Conservation (phyloP, 2,329 filamentous ascomycete species). For the Exophiala aquamarina region DNA sequence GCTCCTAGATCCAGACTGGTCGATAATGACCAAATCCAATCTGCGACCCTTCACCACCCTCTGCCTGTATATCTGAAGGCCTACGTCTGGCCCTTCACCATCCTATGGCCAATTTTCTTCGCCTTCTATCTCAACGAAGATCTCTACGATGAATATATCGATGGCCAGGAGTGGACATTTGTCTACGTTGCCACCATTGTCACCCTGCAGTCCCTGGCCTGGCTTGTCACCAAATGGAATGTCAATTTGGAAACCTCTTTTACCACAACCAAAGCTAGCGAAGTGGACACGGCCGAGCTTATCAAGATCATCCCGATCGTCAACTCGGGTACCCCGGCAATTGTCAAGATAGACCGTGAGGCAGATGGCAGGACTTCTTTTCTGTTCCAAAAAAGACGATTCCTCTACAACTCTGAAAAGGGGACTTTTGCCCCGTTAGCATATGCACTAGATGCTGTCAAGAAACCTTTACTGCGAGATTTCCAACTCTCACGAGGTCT, state of each 20-base stretch:
- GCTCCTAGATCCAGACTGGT: slow-evolving; percentile 58
- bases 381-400: slow-evolving; percentile 96
- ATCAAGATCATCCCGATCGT: slow-evolving; percentile 91
- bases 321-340: slow-evolving; percentile 87
- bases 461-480: slow-evolving; percentile 72
- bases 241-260: slow-evolving; percentile 81
- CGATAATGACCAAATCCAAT: slow-evolving; percentile 85
- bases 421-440: slow-evolving; percentile 77
- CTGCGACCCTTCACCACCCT: slow-evolving; percentile 84
- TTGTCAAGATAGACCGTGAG: slow-evolving; percentile 78
- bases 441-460: slow-evolving; percentile 81
- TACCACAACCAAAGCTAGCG: slow-evolving; percentile 70
- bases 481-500: slow-evolving; percentile 84
- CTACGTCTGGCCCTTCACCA: slow-evolving; percentile 90
- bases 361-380: slow-evolving; percentile 78
- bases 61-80: slow-evolving; percentile 77
- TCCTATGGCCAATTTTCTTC: slow-evolving; percentile 90
- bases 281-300: slow-evolving; percentile 71
- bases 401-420: slow-evolving; percentile 73
- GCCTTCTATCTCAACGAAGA: slow-evolving; percentile 80
- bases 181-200: slow-evolving; percentile 88
- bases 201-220: slow-evolving; percentile 82
- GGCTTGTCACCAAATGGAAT: slow-evolving; percentile 98
- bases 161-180: slow-evolving; percentile 96
- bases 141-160: slow-evolving; percentile 86